Percentiles rank a stretch among this genome's conserved stretches.
Evolutionary conservation across 371 early-diverging fungal species (phyloP).

Genomic region (Apophysomyces variabilis): DNA sequence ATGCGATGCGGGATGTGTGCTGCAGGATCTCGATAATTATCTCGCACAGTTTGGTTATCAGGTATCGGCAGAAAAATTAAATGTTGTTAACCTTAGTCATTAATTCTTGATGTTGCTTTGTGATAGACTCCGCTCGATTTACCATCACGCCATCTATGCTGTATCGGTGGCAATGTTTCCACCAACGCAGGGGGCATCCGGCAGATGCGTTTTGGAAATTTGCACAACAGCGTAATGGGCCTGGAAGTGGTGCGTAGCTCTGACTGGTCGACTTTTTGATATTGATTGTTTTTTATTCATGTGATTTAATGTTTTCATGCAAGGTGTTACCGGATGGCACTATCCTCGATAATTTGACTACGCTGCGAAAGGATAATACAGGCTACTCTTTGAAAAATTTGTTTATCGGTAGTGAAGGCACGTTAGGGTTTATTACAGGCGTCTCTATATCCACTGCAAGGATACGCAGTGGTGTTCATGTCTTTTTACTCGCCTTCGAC

Average conservation of each 20-base stretch:
- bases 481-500: slow-evolving; percentile 74
- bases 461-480: slow-evolving; percentile 53
- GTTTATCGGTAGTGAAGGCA: slow-evolving; percentile 97
- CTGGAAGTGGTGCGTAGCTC: slow-evolving; percentile 67
- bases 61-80: slow-evolving; percentile 9
- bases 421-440: slow-evolving; percentile 90
- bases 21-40: slow-evolving; percentile 83
- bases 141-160: slow-evolving; percentile 86
- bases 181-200: slow-evolving; percentile 97
- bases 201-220: slow-evolving; percentile 87
- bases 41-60: slow-evolving; percentile 74
- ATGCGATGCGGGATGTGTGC: slow-evolving; percentile 88
- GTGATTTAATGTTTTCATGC: no score
- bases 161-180: slow-evolving; percentile 95
- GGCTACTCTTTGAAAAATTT: slow-evolving; percentile 95
- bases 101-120: background rate
- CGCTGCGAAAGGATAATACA: slow-evolving; percentile 87
- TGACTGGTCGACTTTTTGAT: background rate
- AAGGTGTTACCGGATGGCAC: slow-evolving; percentile 89
- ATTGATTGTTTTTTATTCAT: no score
- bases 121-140: slow-evolving; percentile 89
- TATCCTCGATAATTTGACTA: slow-evolving; percentile 79
- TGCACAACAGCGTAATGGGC: slow-evolving; percentile 91
- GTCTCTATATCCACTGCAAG: slow-evolving; percentile 75
- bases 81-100: background rate